A percentile compares a stretch with the other conserved stretches of the same genome.
Conservation (phyloP, 768 basidiomycete species). For the Paxillus rubicundulus region DNA sequence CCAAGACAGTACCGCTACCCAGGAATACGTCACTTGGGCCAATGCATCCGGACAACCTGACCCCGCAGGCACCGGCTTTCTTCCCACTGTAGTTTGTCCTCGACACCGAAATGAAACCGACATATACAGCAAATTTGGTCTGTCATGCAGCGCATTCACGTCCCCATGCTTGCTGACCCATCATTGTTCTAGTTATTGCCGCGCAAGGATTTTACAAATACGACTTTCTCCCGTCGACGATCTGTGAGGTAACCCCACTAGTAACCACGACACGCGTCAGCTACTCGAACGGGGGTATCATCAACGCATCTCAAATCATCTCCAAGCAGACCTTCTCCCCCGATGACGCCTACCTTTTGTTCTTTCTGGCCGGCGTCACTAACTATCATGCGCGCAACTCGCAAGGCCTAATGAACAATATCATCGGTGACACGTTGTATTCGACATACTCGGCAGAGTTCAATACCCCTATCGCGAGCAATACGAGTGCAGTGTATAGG, state of each 20-base stretch:
- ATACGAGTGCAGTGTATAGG: not conserved
- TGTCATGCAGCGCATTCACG: not conserved
- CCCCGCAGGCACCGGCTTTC: not conserved
- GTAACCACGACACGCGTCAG: constrained; percentile 11
- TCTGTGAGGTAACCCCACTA: constrained; percentile 12
- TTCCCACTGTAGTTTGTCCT: constrained; percentile 6
- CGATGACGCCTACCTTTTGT: not conserved
- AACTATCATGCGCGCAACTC: too few relatives aligned
- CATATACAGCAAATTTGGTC: constrained; percentile 4
- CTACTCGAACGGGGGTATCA: constrained; percentile 8
- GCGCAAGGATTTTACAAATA: constrained; percentile 11
- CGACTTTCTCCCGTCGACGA: constrained; percentile 4
- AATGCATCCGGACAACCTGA: not conserved
- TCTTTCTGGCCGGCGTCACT: not conserved
- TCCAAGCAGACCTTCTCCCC: not conserved
- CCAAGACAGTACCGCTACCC: not conserved
- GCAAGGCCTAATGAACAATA: too few relatives aligned
- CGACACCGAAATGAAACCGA: not conserved
- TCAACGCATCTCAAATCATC: not conserved
- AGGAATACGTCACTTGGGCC: constrained; percentile 1
- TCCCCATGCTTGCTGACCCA: not conserved
- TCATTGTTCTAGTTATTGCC: constrained; percentile 1
- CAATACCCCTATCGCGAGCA: not conserved
- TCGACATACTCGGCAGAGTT: too few relatives aligned
- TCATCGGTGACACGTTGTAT: too few relatives aligned